phyloP scores from a whole-genome alignment of 805 yeast genomes.

The Kluyveromyces wickerhamii region DNA sequence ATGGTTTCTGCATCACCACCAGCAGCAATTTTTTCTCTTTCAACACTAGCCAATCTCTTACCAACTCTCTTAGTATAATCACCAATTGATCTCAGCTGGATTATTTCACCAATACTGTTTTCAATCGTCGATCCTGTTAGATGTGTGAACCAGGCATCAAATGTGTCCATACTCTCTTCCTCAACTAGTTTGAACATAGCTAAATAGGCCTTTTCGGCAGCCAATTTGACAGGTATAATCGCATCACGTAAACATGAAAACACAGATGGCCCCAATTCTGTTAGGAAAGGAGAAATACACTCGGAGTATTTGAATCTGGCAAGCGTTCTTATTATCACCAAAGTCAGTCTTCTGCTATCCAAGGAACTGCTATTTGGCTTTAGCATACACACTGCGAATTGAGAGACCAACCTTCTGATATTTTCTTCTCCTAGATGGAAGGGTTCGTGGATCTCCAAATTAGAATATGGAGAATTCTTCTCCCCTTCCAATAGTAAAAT shows the following conservation, averaged over 20 bases:
- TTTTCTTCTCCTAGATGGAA: conserved; percentile 39
- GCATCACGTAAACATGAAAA: conserved; percentile 80
- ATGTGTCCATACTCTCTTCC: conserved; percentile 45
- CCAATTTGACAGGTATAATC: conserved; percentile 85
- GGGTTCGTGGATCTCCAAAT: conserved; percentile 20
- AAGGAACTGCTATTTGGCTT: conserved; percentile 52
- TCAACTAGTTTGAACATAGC: conserved; percentile 65
- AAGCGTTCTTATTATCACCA: conserved; percentile 68
- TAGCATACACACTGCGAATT: conserved; percentile 41
- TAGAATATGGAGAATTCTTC: conserved; percentile 30
- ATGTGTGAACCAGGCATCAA: conserved; percentile 56
- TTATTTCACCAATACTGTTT: conserved; percentile 38
- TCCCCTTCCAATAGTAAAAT: conserved; percentile 48
- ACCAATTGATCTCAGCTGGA: conserved; percentile 66
- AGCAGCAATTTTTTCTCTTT: conserved; percentile 77
- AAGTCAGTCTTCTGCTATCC: conserved; percentile 72
- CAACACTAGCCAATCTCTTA: conserved; percentile 74
- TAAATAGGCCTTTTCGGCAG: conserved; percentile 86
- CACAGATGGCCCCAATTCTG: conserved; percentile 58
- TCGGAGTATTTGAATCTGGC: conserved; percentile 51
- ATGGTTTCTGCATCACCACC: conserved; percentile 87
- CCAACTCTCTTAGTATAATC: conserved; percentile 91
- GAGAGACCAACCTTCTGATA: conserved; percentile 37
- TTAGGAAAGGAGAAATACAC: conserved; percentile 45
- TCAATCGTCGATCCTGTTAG: conserved; percentile 32